phyloP scores from a whole-genome alignment of 148 eudicot genomes.

The Spergularia bocconei region DNA sequence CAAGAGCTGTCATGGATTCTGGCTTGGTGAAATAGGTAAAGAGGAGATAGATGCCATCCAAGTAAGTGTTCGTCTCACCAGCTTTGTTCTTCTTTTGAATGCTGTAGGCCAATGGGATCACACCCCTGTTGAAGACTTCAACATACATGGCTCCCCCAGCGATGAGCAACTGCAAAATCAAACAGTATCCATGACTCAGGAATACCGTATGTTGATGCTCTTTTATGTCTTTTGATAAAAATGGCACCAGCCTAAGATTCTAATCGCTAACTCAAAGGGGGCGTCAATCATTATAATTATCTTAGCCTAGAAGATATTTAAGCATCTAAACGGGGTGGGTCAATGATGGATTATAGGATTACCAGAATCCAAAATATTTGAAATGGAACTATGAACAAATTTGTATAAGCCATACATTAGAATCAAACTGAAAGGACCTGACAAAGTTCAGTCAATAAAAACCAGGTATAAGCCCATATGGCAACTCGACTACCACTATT shows the following conservation, averaged over 20 bases:
- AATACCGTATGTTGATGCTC: background rate
- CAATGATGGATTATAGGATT: too few relatives aligned
- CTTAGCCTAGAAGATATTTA: too few relatives aligned
- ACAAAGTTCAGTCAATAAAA: background rate
- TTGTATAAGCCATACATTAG: background rate
- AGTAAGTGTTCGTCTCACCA: constrained; percentile 79
- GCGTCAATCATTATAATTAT: too few relatives aligned
- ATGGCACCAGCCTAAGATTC: too few relatives aligned
- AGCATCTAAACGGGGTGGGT: too few relatives aligned
- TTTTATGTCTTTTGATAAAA: background rate
- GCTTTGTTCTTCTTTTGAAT: constrained; percentile 88
- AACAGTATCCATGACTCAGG: constrained; percentile 1
- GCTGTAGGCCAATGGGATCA: constrained; percentile 78
- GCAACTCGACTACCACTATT: too few relatives aligned
- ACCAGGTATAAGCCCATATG: too few relatives aligned
- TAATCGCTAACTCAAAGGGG: too few relatives aligned
- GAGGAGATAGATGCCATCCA: constrained; percentile 87
- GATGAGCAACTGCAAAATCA: constrained; percentile 62
- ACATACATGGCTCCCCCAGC: constrained; percentile 85
- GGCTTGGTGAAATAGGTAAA: constrained; percentile 95
- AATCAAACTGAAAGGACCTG: background rate
- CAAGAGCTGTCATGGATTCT: constrained; percentile 61
- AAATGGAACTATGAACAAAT: too few relatives aligned
- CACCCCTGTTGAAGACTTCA: constrained; percentile 88
- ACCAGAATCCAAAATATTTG: too few relatives aligned